phyloP scores from a whole-genome alignment of 2,329 filamentous ascomycete genomes.

The Calonectria henricotiae region DNA sequence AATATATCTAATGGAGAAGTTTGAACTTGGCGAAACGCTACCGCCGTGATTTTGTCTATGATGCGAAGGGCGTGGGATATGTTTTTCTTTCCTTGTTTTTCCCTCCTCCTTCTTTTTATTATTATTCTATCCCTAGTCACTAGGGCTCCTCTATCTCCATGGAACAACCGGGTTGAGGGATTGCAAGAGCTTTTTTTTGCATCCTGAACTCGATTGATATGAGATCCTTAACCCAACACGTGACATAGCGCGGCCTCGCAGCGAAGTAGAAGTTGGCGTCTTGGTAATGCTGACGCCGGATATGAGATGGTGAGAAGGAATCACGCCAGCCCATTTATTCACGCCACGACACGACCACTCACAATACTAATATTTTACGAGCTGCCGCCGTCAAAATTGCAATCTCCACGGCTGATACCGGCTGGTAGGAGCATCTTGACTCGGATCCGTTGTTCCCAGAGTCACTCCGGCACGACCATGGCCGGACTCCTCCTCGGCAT shows the following conservation, averaged over 20 bases:
- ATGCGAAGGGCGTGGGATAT: too few species aligned
- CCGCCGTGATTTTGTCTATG: too few species aligned
- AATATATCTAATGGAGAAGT: constrained; percentile 29
- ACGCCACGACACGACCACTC: not conserved
- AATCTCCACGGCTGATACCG: not conserved
- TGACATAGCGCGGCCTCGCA: not conserved
- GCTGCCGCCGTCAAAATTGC: not conserved
- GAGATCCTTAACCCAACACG: not conserved
- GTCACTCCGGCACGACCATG: not conserved
- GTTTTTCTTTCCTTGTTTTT: too few species aligned
- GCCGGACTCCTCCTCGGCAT: not conserved
- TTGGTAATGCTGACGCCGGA: constrained; percentile 2
- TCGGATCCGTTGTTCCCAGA: not conserved
- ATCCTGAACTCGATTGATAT: too few species aligned
- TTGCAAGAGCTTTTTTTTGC: too few species aligned
- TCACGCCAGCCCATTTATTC: not conserved
- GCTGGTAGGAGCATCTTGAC: not conserved
- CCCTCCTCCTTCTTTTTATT: not conserved
- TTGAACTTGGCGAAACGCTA: not conserved
- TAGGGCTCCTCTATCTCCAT: too few species aligned
- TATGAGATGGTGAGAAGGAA: not conserved
- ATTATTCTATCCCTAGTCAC: too few species aligned
- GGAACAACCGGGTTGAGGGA: too few species aligned
- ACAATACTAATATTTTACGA: not conserved
- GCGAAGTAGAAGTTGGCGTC: not conserved